Conservation (phyloP, 176 grass and related monocot species). For the Aegilops longissima region DNA sequence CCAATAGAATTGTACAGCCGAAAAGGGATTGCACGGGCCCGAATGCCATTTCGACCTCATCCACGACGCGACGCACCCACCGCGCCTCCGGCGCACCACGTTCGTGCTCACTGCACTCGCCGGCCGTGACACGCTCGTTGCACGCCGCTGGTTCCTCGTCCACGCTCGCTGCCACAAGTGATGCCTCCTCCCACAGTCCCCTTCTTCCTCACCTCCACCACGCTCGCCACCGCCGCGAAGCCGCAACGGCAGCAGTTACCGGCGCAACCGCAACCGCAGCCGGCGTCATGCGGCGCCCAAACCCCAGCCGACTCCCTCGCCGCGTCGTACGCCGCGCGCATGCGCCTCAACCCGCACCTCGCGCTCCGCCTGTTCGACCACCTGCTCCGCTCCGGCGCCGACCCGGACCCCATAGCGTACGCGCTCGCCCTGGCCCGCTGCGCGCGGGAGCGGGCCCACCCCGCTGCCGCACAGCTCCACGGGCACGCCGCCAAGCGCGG, state of each 20-base stretch:
- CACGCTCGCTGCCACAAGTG: background rate
- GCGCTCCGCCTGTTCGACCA: slow-evolving; percentile 47
- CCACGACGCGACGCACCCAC: slow-evolving; percentile 35
- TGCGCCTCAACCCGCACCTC: slow-evolving; percentile 44
- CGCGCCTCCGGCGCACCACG: slow-evolving; percentile 33
- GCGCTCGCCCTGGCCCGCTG: slow-evolving; percentile 51
- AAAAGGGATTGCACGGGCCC: background rate
- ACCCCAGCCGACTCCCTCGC: background rate
- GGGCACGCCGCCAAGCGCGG: slow-evolving; percentile 44
- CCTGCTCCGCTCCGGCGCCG: slow-evolving; percentile 43
- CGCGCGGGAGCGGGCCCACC: slow-evolving; percentile 31
- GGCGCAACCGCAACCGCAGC: background rate
- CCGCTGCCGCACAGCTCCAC: slow-evolving; percentile 41
- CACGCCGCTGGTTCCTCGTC: background rate
- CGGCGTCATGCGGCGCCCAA: slow-evolving; percentile 18
- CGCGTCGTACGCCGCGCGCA: slow-evolving; percentile 22
- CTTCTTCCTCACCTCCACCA: slow-evolving; percentile 46
- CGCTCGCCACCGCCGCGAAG: slow-evolving; percentile 32
- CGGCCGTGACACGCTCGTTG: slow-evolving; percentile 10
- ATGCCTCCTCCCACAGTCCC: slow-evolving; percentile 37
- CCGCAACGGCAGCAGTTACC: background rate
- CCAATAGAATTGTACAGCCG: background rate
- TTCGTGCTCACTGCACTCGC: background rate
- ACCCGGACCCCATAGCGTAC: slow-evolving; percentile 41
- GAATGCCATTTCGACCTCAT: slow-evolving; percentile 18